Evolutionary conservation across 2,329 filamentous ascomycete species (phyloP).

Genomic region (Paracoccidioides lutzii): DNA sequence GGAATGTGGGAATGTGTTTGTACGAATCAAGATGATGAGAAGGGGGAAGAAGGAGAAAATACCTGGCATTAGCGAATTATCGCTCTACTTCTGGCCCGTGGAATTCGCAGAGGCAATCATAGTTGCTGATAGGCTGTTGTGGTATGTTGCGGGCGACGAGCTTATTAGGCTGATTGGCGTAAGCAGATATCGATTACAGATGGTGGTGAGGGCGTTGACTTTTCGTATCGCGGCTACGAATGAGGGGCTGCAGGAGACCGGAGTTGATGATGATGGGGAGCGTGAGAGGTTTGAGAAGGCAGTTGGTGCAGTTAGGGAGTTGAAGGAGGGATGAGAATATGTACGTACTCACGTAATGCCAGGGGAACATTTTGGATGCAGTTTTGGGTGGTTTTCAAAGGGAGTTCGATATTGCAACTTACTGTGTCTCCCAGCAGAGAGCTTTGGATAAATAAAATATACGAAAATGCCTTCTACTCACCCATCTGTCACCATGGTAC

Average conservation of each 20-base stretch:
- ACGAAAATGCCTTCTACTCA: too few relatives aligned
- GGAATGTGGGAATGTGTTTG: conserved; percentile 4
- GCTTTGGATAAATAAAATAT: too few relatives aligned
- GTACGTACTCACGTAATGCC: too few relatives aligned
- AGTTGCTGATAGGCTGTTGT: conserved; percentile 6
- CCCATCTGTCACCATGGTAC: too few relatives aligned
- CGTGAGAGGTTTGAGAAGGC: conserved; percentile 1
- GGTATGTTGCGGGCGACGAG: conserved; percentile 5
- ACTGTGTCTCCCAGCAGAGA: too few relatives aligned
- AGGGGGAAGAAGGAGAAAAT: not conserved
- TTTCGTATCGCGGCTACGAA: conserved; percentile 5
- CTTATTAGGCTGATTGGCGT: conserved; percentile 4
- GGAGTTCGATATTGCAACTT: too few relatives aligned
- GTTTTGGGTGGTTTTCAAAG: too few relatives aligned
- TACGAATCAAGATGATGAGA: not conserved
- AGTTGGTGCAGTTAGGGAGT: not conserved
- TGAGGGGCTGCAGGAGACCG: conserved; percentile 1
- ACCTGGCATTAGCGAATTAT: conserved; percentile 7
- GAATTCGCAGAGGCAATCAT: conserved; percentile 6
- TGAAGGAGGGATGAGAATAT: not conserved
- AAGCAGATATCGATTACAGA: conserved; percentile 4
- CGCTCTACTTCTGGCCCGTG: conserved; percentile 7
- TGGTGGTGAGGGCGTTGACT: conserved; percentile 8
- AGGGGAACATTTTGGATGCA: too few relatives aligned
- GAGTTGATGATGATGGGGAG: not conserved